Percentiles rank a stretch among this genome's conserved stretches.
Conservation (phyloP, 2,329 filamentous ascomycete species). For the Didymella exigua region DNA sequence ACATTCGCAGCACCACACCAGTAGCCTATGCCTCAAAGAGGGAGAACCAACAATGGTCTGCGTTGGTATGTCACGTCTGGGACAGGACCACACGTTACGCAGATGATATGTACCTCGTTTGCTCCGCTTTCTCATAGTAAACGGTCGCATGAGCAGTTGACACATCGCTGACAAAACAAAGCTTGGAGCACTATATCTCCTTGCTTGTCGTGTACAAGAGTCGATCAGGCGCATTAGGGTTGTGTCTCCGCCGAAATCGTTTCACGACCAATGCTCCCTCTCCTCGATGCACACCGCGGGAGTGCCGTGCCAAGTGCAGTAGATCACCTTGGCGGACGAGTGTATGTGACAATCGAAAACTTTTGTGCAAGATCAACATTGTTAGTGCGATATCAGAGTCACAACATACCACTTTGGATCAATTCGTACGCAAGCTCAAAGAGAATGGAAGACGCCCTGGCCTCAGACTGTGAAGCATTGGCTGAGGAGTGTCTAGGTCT, state of each 20-base stretch:
- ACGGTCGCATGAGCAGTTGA: background rate
- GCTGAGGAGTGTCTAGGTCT: background rate
- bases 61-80: background rate
- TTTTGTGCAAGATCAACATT: slow-evolving; percentile 18
- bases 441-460: background rate
- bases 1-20: background rate
- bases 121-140: background rate
- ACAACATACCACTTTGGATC: background rate
- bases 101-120: background rate
- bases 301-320: slow-evolving; percentile 24
- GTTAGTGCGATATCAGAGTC: background rate
- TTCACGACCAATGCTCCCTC: slow-evolving; percentile 5
- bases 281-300: slow-evolving; percentile 11
- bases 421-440: background rate
- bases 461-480: background rate
- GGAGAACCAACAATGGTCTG: background rate
- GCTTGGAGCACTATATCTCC: background rate
- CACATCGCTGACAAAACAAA: background rate
- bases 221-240: slow-evolving; percentile 2
- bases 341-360: slow-evolving; percentile 16
- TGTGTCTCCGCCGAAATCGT: slow-evolving; percentile 1
- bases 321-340: slow-evolving; percentile 29
- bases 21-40: background rate
- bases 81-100: background rate
- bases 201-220: slow-evolving; percentile 28